Base-by-base conservation (phyloP, 1,284 basidiomycete species). In the Tremellales sp. region DNA sequence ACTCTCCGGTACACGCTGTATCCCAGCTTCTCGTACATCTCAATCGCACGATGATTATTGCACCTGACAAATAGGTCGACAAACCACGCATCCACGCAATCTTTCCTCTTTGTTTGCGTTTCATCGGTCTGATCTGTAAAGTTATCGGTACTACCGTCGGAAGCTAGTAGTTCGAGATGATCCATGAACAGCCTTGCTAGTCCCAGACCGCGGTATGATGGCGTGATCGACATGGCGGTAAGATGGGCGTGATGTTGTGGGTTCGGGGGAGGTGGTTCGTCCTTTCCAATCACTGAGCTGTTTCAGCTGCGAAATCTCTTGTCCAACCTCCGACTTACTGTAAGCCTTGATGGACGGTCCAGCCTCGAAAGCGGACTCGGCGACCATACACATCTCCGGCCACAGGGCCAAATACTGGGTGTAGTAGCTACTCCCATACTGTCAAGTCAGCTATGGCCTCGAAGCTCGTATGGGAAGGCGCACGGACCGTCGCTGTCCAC, bases 401-500 rank as follows among this genome's bases (percentile, higher is more conserved):
- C 68, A 72, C 54, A 64, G 62, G 4, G 68, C 68, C 17, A 63
- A 52, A 39, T 73, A 73, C n/a, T 49, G 61, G 10, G 65, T 53
- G 44, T 73, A 73, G 53, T 73, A 73, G 22, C 67, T 68, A 40
- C 55, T 68, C 46, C 67, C 63, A 54, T 73, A 73, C 63, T 68
- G 47, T 15, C 13, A 15, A 24, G 17, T 40, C 36, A 48, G 35
- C 22, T 3, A 12, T 13, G 22, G 45, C 25, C 12, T 45, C 26
- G 11, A 23, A 19, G 25, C 11, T 21, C 15, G 15, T 19, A 7
- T 15, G 12, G 33, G 13, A 10, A 23, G 10, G n/a, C 23, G 24
- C 33, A 64, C 68, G 40, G 36, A 70, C 70, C 4, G 77, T 79
- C 39, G 77, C 77, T n/a, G 77, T 79, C 77, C 77, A 79, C 22